Conservation (phyloP, 2,329 filamentous ascomycete species). For the Penicillium sp. region DNA sequence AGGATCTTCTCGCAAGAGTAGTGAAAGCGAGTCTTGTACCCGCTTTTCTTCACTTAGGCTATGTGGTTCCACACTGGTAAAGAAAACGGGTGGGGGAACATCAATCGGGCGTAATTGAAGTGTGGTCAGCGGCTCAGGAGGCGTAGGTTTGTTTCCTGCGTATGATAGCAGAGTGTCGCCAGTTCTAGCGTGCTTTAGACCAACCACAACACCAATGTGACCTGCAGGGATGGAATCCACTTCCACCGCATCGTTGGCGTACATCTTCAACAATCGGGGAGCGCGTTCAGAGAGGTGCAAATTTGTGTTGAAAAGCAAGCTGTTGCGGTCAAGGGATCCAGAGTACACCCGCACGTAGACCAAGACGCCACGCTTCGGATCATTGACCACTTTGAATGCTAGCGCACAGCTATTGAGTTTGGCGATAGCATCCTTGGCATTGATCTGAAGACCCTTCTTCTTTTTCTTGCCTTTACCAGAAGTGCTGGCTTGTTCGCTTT, state of each 20-base stretch:
- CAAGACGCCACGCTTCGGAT: slow-evolving; percentile 79
- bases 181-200: slow-evolving; percentile 86
- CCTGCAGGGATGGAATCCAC: slow-evolving; percentile 77
- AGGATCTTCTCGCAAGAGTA: slow-evolving; percentile 87
- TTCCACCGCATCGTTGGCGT: slow-evolving; percentile 82
- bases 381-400: slow-evolving; percentile 92
- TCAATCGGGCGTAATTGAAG: slow-evolving; percentile 84
- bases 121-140: slow-evolving; percentile 67
- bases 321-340: slow-evolving; percentile 72
- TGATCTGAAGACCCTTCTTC: slow-evolving; percentile 48
- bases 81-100: slow-evolving; percentile 92
- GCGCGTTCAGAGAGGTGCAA: slow-evolving; percentile 76
- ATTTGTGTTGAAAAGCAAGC: slow-evolving; percentile 82
- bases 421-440: slow-evolving; percentile 45
- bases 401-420: slow-evolving; percentile 70
- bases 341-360: slow-evolving; percentile 93
- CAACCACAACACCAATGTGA: slow-evolving; percentile 91
- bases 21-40: slow-evolving; percentile 71
- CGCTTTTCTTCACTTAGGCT: slow-evolving; percentile 77
- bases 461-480: slow-evolving; percentile 43
- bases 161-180: slow-evolving; percentile 88
- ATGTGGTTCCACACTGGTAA: slow-evolving; percentile 85
- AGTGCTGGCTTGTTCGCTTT: slow-evolving; percentile 30
- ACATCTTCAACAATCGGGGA: slow-evolving; percentile 82
- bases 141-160: slow-evolving; percentile 61